phyloP scores from a whole-genome alignment of 2,329 filamentous ascomycete species.

The Calonectria pauciramosa region DNA sequence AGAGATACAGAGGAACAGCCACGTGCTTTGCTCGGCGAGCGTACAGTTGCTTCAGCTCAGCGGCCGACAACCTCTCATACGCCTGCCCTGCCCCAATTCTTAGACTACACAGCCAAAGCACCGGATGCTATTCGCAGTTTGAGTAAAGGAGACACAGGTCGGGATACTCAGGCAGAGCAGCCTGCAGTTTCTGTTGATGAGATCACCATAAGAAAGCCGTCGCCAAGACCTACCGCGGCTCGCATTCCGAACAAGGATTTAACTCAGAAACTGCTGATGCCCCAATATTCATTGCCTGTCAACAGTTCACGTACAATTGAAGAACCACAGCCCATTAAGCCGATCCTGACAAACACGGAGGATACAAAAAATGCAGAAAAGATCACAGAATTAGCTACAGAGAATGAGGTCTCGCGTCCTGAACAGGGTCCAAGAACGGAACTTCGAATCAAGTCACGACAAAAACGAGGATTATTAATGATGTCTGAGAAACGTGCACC shows the following conservation, averaged over 20 bases:
- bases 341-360: background rate
- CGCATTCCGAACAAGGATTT: background rate
- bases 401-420: background rate
- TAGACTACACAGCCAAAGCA: background rate
- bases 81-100: too few species aligned
- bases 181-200: background rate
- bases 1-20: background rate
- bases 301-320: background rate
- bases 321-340: background rate
- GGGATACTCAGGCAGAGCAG: background rate
- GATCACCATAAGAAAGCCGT: too few species aligned
- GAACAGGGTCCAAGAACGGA: constrained; percentile 55
- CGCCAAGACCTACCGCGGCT: too few species aligned
- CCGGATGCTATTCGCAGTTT: too few species aligned
- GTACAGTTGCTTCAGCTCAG: background rate
- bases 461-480: constrained; percentile 64
- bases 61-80: background rate
- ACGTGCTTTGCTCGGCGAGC: background rate
- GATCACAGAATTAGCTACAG: background rate
- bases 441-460: constrained; percentile 61
- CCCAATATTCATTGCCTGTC: background rate
- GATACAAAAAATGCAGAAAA: background rate
- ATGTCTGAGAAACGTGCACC: constrained; percentile 52
- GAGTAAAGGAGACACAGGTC: too few species aligned
- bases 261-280: background rate